phyloP scores from a whole-genome alignment of 1,284 basidiomycete genomes.

The Rhodotorula sp. region DNA sequence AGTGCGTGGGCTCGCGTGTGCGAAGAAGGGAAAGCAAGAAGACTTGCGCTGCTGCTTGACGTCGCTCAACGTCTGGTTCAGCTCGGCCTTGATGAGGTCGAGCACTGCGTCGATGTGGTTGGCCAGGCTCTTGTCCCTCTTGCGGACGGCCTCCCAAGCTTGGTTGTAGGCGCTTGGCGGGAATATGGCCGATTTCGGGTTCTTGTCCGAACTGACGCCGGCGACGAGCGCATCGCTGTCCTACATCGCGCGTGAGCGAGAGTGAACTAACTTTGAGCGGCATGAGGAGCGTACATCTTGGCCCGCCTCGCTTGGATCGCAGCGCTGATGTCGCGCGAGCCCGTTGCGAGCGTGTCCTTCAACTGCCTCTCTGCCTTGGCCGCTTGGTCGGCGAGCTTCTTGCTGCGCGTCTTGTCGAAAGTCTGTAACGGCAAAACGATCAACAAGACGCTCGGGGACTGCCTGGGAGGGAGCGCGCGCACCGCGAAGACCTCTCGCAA shows the following conservation, averaged over 20 bases:
- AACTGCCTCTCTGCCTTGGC: conserved; percentile 9
- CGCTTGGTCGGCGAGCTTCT: conserved; percentile 12
- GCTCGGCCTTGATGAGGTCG: too few species aligned
- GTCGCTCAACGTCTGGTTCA: too few species aligned
- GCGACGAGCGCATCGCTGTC: not conserved
- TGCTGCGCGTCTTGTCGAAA: conserved; percentile 4
- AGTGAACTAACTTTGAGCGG: too few species aligned
- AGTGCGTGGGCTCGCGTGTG: not conserved
- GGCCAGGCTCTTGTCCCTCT: too few species aligned
- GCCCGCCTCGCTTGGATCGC: not conserved
- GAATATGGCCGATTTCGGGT: too few species aligned
- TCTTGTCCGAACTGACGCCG: too few species aligned
- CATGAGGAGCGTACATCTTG: not conserved
- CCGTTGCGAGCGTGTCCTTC: not conserved
- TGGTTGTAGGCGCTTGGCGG: too few species aligned
- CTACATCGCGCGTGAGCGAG: too few species aligned
- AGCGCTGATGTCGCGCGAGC: not conserved
- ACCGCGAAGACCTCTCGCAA: not conserved
- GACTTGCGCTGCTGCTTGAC: too few species aligned
- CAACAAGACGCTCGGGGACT: not conserved
- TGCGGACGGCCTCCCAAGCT: too few species aligned
- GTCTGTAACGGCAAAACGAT: not conserved
- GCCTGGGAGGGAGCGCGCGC: not conserved
- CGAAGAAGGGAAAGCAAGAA: not conserved
- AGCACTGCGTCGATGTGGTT: too few species aligned